Evolutionary conservation across 2,329 filamentous ascomycete genomes (phyloP).

Genomic region (Venturia asperata): DNA sequence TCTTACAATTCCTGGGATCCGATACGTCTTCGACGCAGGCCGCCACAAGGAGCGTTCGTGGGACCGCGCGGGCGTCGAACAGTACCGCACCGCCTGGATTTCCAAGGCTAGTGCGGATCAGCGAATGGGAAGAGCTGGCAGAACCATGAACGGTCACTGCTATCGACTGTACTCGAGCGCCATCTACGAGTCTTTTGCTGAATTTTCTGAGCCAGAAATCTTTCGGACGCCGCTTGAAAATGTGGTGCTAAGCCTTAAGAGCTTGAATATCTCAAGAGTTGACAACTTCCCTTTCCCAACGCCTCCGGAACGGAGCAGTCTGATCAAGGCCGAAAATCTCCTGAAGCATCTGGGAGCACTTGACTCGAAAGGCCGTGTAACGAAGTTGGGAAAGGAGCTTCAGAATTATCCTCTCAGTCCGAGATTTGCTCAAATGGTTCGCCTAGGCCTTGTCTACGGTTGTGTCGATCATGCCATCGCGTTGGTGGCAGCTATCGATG

Average conservation of each 20-base stretch:
- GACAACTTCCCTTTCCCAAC: constrained; percentile 96
- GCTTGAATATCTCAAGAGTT: constrained; percentile 85
- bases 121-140: constrained; percentile 83
- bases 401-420: constrained; percentile 86
- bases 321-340: constrained; percentile 78
- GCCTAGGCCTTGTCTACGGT: constrained; percentile 74
- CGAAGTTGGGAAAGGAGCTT: constrained; percentile 70
- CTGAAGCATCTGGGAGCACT: constrained; percentile 81
- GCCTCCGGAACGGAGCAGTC: constrained; percentile 66
- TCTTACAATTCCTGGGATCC: constrained; percentile 89
- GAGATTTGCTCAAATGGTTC: constrained; percentile 83
- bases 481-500: constrained; percentile 79
- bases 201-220: constrained; percentile 84
- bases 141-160: constrained; percentile 92
- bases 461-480: constrained; percentile 82
- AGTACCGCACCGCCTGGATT: constrained; percentile 92
- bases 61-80: constrained; percentile 89
- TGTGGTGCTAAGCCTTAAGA: constrained; percentile 85
- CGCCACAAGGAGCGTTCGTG: constrained; percentile 88
- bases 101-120: constrained; percentile 95
- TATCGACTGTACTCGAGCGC: constrained; percentile 93
- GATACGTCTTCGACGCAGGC: constrained; percentile 93
- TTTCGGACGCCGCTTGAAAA: constrained; percentile 84
- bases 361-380: constrained; percentile 64
- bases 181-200: constrained; percentile 79